Evolutionary conservation across 202 grass and related monocot species (phyloP).

Genomic region (Musa balbisiana): DNA sequence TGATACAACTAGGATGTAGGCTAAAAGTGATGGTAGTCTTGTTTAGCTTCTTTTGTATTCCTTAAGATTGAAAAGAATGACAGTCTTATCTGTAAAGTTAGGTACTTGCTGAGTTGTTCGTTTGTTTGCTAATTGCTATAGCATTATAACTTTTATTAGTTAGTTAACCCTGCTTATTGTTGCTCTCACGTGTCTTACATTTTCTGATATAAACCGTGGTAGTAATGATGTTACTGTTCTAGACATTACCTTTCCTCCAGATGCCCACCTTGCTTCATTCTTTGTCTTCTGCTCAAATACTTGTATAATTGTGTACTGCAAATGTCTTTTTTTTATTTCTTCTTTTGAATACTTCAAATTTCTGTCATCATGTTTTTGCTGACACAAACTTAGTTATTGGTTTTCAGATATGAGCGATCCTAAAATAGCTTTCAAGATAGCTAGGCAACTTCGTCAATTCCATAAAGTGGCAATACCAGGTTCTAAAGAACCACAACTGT

Average conservation of each 20-base stretch:
- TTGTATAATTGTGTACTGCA: background rate
- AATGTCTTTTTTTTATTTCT: no score
- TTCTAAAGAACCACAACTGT: constrained; percentile 67
- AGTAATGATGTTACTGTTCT: background rate
- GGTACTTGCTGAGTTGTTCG: no score
- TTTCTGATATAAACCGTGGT: background rate
- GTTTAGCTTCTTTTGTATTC: no score
- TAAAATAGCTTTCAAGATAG: constrained; percentile 81
- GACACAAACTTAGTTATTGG: constrained; percentile 25
- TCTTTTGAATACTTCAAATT: background rate
- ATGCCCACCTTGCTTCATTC: background rate
- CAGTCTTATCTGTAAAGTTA: no score
- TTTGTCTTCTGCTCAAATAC: background rate
- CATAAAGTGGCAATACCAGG: constrained; percentile 74
- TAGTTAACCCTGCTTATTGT: background rate
- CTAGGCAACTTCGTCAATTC: constrained; percentile 63
- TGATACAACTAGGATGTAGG: no score
- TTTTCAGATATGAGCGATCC: constrained; percentile 77
- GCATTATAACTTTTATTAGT: no score
- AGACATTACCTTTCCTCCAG: no score
- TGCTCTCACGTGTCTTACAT: background rate
- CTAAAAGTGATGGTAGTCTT: no score
- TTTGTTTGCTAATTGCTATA: no score
- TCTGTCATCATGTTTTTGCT: background rate
- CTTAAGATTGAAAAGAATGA: no score